Base-by-base conservation (phyloP, 306 rosid genomes). In the Dicorynia guianensis region DNA sequence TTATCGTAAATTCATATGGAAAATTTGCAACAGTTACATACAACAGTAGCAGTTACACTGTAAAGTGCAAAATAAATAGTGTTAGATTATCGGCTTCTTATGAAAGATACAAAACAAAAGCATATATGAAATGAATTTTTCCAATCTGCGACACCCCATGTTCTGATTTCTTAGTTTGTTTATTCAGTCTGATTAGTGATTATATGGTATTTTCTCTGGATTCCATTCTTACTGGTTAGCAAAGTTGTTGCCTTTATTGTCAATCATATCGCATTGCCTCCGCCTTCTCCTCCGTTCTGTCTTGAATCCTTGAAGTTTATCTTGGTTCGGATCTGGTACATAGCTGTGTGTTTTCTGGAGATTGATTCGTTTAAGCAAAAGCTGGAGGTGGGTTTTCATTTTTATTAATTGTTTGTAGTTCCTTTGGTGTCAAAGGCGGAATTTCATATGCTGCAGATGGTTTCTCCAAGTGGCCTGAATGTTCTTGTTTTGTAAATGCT, bases 81-180 rank as follows among this genome's bases (percentile, higher is more conserved):
- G 84, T 85, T 85, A 76, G 89, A 81, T 80, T 77, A 82, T 73
- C 71, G 86, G 79, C 81, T 82, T 82, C 72, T 49, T 59, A 63
- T 63, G 62, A 58, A 78, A 78, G 76, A 64, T n/a, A n/a, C 75
- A 75, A 76, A 77, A 73, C 48, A 77, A 72, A 25, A 78, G 61
- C 84, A 71, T 40, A 57, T 75, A 80, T 82, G 74, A 73, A 56
- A 13, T 76, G 67, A 81, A 75, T 88, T 72, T 86, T 82, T 85
- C 85, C 85, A 40, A 79, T 88, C 91, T 86, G 86, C 86, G 78
- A 72, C 83, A 70, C 81, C n/a, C 97, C 91, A 81, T 82, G 85
- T 84, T 84, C 87, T 77, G n/a, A 47, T 82, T 55, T 72, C 74
- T 25, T 48, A 43, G 30, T 84, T 83, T 80, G 15, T 80, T 81